Base-by-base conservation (phyloP, 2,329 filamentous ascomycete genomes). In the Venturia nashicola region DNA sequence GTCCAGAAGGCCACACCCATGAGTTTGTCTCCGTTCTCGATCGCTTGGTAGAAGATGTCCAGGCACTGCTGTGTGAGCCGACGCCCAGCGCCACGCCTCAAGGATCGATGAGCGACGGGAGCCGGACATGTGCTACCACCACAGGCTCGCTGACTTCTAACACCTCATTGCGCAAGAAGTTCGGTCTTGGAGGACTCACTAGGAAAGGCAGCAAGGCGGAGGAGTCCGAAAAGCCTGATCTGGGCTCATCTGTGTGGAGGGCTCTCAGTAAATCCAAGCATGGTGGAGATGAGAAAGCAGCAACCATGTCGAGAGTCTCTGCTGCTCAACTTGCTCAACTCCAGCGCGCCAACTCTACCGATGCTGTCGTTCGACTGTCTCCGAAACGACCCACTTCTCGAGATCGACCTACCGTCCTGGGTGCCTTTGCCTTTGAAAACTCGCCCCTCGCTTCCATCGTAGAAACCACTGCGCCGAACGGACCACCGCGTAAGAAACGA, bases 11-110 rank as follows among this genome's bases (percentile, higher is more conserved):
- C 7, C 85, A 87, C 66, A 86, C 91, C 1, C 86, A 90, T 65
- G 84, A 91, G 67, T 94, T 93, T 72, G 92, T 97, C 68, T 94
- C 93, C 64, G 78, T 97, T 16, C 80, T 97, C 57, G 92, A 97
- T 75, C 86, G 90, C 23, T 82, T 97, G 27, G 91, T 97, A 0
- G 90, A 96, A 67, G 92, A 96, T 71, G 91, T 89, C 67, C 90
- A 96, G 64, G 84, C 86, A 39, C 86, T 97, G n/a, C 96, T 96
- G 69, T 89, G 91, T 62, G 86, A 89, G 11, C 71, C 72, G 54
- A 43, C 39, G 23, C 75, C 80, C 64, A 74, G 78, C 68, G 73
- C 78, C 70, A 67, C 74, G 70, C 68, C 79, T 70, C 84, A 82
- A 65, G 86, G 87, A 60, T 84, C 84, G 1, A 76, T 85, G 65